A percentile compares a stretch with the other conserved stretches of the same genome.
Evolutionary conservation across 768 basidiomycete genomes (phyloP).

Genomic region (Coprinopsis marcescibilis): DNA sequence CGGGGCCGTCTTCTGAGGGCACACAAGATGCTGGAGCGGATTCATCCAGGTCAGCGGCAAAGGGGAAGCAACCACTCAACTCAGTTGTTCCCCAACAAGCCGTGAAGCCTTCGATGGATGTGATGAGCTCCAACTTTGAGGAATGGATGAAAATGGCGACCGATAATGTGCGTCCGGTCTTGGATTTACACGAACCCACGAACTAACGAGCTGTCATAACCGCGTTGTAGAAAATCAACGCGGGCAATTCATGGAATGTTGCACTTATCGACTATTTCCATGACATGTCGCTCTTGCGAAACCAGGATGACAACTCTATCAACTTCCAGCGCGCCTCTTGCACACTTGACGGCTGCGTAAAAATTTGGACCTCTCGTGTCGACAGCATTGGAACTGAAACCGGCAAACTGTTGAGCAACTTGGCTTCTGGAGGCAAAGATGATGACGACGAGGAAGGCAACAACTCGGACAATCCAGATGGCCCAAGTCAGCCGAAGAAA

Average conservation of each 20-base stretch:
- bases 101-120: slow-evolving; percentile 60
- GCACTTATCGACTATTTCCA: slow-evolving; percentile 99
- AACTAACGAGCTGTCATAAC: slow-evolving; percentile 12
- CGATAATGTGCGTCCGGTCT: slow-evolving; percentile 70
- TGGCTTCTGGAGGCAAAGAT: slow-evolving; percentile 52
- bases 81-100: slow-evolving; percentile 52
- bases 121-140: slow-evolving; percentile 92
- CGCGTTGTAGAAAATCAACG: slow-evolving; percentile 87
- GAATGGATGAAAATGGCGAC: slow-evolving; percentile 99
- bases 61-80: slow-evolving; percentile 58
- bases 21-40: slow-evolving; percentile 29
- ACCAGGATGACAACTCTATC: slow-evolving; percentile 91
- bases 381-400: slow-evolving; percentile 97
- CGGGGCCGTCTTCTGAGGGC: slow-evolving; percentile 53
- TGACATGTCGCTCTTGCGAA: slow-evolving; percentile 92
- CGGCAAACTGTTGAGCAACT: slow-evolving; percentile 88
- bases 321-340: slow-evolving; percentile 99
- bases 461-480: slow-evolving; percentile 64
- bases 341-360: slow-evolving; percentile 97
- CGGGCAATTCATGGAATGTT: slow-evolving; percentile 95
- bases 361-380: slow-evolving; percentile 98
- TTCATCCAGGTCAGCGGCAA: slow-evolving; percentile 28
- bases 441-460: slow-evolving; percentile 56
- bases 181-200: slow-evolving; percentile 11
- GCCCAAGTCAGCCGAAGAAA: slow-evolving; percentile 58